Percentiles rank a stretch among this genome's conserved stretches.
Evolutionary conservation across 2,329 filamentous ascomycete genomes (phyloP).

Genomic region (Colletotrichum sp.): DNA sequence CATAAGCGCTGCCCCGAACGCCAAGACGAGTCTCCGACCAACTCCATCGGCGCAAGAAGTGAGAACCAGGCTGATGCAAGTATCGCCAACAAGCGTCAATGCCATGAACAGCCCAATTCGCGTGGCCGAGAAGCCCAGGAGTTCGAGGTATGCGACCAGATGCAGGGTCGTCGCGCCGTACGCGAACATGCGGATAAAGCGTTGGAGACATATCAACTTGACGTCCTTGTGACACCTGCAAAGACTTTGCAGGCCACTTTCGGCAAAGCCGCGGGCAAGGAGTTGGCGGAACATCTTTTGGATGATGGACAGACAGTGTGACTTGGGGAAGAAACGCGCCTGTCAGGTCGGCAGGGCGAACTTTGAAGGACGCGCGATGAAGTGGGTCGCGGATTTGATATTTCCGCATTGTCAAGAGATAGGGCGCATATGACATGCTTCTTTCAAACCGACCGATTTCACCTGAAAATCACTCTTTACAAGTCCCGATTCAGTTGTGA

Average conservation of each 20-base stretch:
- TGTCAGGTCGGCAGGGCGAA: not conserved
- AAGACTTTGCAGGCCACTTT: not conserved
- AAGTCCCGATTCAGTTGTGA: no score
- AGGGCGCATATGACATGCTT: not conserved
- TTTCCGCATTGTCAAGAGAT: not conserved
- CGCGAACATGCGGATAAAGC: not conserved
- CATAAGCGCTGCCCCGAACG: not conserved
- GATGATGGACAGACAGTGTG: rapidly evolving
- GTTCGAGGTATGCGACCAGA: not conserved
- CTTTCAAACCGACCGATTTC: rapidly evolving
- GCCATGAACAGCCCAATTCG: not conserved
- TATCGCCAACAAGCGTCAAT: not conserved
- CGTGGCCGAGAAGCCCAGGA: not conserved
- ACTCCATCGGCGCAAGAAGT: not conserved
- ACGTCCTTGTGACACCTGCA: not conserved
- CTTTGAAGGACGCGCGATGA: not conserved
- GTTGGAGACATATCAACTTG: not conserved
- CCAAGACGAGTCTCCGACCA: not conserved
- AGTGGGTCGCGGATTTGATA: not conserved
- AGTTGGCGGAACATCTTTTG: not conserved
- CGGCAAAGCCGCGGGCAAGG: not conserved
- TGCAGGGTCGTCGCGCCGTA: not conserved
- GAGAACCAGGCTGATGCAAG: not conserved
- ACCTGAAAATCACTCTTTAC: not conserved
- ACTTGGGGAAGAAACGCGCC: not conserved